phyloP scores from a whole-genome alignment of 768 basidiomycete species.

The Lanmaoa pseudosensibilis region DNA sequence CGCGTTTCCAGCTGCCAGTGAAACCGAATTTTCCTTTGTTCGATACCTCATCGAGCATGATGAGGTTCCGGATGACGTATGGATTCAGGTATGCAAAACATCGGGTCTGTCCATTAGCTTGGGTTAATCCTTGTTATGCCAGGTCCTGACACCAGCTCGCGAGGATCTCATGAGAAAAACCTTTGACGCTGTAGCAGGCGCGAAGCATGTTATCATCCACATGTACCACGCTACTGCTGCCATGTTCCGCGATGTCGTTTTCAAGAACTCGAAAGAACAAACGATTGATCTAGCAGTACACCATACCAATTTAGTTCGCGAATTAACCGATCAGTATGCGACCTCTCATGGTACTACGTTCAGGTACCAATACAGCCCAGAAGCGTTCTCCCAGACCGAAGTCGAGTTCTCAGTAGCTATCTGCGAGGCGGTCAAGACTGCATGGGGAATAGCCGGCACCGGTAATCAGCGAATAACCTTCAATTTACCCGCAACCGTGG shows the following conservation, averaged over 20 bases:
- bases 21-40: conserved; percentile 93
- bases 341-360: conserved; percentile 84
- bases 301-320: conserved; percentile 85
- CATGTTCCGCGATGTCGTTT: conserved; percentile 90
- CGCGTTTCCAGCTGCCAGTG: conserved; percentile 95
- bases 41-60: conserved; percentile 82
- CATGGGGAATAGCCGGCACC: conserved; percentile 87
- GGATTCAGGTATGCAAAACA: conserved; percentile 77
- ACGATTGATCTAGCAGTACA: conserved; percentile 84
- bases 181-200: conserved; percentile 83
- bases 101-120: neutral
- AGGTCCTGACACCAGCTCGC: conserved; percentile 96
- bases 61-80: conserved; percentile 90
- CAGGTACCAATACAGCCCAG: conserved; percentile 97
- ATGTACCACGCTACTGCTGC: conserved; percentile 99
- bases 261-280: conserved; percentile 90
- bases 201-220: conserved; percentile 91
- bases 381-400: conserved; percentile 98
- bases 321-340: conserved; percentile 84
- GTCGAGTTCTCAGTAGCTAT: conserved; percentile 91
- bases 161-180: conserved; percentile 94
- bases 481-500: conserved; percentile 96
- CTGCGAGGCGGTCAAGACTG: conserved; percentile 84
- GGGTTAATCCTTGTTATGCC: conserved; percentile 6
- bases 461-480: conserved; percentile 93